Percentiles rank a stretch among this genome's conserved stretches.
phyloP scores from a whole-genome alignment of 2,329 filamentous ascomycete species.

The Verticillium zaregamsianum region DNA sequence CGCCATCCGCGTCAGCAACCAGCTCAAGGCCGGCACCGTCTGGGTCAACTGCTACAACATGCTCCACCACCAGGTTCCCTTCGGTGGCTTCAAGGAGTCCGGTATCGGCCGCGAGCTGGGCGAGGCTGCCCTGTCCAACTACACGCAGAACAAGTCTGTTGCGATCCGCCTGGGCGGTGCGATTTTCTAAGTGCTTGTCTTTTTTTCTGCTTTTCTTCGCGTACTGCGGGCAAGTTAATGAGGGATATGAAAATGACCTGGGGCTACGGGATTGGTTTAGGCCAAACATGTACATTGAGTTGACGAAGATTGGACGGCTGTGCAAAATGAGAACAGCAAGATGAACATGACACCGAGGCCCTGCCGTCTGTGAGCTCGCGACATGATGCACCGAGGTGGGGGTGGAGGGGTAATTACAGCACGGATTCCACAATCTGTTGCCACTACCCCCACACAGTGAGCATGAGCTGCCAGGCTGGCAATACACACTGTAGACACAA shows the following conservation, averaged over 20 bases:
- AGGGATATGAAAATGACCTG: conserved; percentile 4
- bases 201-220: background rate
- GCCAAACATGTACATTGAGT: conserved; percentile 14
- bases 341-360: background rate
- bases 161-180: conserved; percentile 47
- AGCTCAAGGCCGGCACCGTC: conserved; percentile 64
- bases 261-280: conserved; percentile 3
- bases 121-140: conserved; percentile 62
- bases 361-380: background rate
- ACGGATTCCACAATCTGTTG: background rate
- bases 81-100: conserved; percentile 74
- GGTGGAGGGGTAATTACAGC: background rate
- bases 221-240: background rate
- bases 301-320: conserved; percentile 4
- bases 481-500: background rate
- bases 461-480: background rate
- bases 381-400: background rate
- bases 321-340: background rate
- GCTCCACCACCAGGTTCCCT: conserved; percentile 61
- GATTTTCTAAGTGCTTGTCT: conserved; percentile 27
- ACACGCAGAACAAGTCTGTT: conserved; percentile 66
- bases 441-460: no score
- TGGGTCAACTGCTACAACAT: conserved; percentile 66
- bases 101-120: conserved; percentile 76
- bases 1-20: conserved; percentile 73